Conservation (phyloP, 2,329 filamentous ascomycete genomes). For the Purpureocillium lavendulum region DNA sequence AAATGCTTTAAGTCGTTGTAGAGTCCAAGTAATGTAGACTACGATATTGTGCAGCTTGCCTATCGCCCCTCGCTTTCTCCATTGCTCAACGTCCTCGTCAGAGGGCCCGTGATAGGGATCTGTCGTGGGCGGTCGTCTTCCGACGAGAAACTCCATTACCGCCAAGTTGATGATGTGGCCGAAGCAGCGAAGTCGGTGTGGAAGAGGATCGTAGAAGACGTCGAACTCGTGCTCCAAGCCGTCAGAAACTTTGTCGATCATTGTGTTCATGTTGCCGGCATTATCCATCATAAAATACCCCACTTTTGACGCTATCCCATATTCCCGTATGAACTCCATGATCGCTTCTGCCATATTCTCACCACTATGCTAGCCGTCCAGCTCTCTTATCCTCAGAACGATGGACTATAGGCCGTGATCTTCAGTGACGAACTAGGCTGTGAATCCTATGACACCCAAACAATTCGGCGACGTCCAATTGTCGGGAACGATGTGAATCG, state of each 20-base stretch:
- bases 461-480: conserved; percentile 2
- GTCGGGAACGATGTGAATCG: conserved; percentile 1
- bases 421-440: conserved; percentile 3
- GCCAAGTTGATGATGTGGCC: conserved; percentile 4
- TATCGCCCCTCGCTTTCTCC: background rate
- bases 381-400: conserved; percentile 4
- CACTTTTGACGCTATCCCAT: conserved; percentile 2
- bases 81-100: conserved; percentile 1
- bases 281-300: conserved; percentile 6
- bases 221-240: conserved; percentile 3
- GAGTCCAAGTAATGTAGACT: conserved; percentile 1
- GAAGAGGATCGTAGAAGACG: conserved; percentile 2
- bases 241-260: conserved; percentile 3
- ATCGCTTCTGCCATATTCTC: conserved; percentile 4
- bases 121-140: background rate
- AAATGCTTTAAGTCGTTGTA: background rate
- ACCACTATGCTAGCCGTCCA: conserved; percentile 5
- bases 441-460: conserved; percentile 4
- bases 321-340: conserved; percentile 3
- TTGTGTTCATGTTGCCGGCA: conserved; percentile 5
- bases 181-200: conserved; percentile 3
- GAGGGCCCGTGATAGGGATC: conserved; percentile 1
- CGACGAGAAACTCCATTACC: conserved; percentile 3
- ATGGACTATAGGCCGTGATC: conserved; percentile 3
- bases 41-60: conserved; percentile 2